Evolutionary conservation across 2,329 filamentous ascomycete species (phyloP).

Genomic region (Escovopsis weberi): DNA sequence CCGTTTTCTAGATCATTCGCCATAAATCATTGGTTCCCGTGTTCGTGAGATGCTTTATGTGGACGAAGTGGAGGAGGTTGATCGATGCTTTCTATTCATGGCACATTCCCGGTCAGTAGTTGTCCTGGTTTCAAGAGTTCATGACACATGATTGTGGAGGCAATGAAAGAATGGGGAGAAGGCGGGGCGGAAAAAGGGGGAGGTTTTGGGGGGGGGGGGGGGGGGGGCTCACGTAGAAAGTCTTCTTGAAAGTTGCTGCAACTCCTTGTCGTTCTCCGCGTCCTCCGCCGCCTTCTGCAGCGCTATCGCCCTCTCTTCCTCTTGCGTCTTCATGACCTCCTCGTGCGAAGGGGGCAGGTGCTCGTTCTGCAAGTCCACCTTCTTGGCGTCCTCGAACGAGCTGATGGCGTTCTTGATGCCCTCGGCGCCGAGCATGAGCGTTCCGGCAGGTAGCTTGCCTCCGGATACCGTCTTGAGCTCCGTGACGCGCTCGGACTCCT

Average conservation of each 20-base stretch:
- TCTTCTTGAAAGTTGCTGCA: conserved; percentile 76
- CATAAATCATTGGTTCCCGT: background rate
- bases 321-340: conserved; percentile 71
- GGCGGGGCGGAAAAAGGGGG: too few relatives aligned
- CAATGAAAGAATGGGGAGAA: too few relatives aligned
- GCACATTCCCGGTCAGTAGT: too few relatives aligned
- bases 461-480: conserved; percentile 95
- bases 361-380: conserved; percentile 96
- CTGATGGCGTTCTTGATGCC: conserved; percentile 97
- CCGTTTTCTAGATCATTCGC: too few relatives aligned
- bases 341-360: conserved; percentile 82
- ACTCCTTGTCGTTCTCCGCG: conserved; percentile 78
- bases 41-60: conserved; percentile 2
- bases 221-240: conserved; percentile 67
- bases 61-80: conserved; percentile 11
- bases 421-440: conserved; percentile 93
- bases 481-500: conserved; percentile 92
- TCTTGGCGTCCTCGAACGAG: conserved; percentile 90
- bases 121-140: too few relatives aligned
- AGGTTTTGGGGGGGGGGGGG: background rate
- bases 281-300: conserved; percentile 75
- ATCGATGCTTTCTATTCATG: conserved; percentile 12
- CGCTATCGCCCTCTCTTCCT: conserved; percentile 68
- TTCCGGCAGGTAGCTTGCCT: conserved; percentile 82
- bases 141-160: too few relatives aligned